These are phyloP conservation scores for Metarhizium guizhouense DNA, from an alignment of 2,329 filamentous ascomycete species.

Conservation along the genomic window DNA sequence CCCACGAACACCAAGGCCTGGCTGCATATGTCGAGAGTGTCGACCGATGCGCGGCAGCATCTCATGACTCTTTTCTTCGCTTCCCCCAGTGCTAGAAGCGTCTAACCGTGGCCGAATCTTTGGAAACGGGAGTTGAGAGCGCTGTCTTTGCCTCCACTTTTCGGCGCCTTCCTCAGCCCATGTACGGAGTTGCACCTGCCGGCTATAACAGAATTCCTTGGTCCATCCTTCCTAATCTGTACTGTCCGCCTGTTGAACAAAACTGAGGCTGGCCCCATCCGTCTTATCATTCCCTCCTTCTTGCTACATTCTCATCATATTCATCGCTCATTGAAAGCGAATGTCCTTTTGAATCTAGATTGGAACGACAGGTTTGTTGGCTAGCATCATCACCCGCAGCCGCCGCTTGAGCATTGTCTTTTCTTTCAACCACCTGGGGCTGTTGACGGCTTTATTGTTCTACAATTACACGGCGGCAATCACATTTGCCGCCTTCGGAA, in stretches of 20 bases:
- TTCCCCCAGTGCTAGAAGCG: not conserved
- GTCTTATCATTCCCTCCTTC: not conserved
- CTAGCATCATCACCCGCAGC: not conserved
- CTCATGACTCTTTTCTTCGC: not conserved
- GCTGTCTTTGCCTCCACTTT: too few species aligned
- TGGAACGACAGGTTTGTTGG: not conserved
- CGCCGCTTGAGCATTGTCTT: not conserved
- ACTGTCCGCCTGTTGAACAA: slow-evolving; percentile 1
- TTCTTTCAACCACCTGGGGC: not conserved
- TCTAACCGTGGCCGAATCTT: not conserved
- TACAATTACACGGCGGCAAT: not conserved
- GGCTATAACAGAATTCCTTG: not conserved
- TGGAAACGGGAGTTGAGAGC: not conserved
- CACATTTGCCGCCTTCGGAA: not conserved
- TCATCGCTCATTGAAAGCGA: not conserved
- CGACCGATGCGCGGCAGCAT: not conserved
- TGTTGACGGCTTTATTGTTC: not conserved
- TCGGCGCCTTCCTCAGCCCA: not conserved
- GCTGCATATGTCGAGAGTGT: not conserved
- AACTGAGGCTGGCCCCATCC: slow-evolving; percentile 2
- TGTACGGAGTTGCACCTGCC: not conserved
- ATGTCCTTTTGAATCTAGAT: not conserved
- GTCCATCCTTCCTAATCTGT: not conserved
- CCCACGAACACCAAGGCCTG: not conserved
- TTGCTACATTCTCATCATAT: not conserved